Percentiles rank a stretch among this genome's conserved stretches.
Conservation (phyloP, 2,329 filamentous ascomycete genomes). For the Colletotrichum cereale region DNA sequence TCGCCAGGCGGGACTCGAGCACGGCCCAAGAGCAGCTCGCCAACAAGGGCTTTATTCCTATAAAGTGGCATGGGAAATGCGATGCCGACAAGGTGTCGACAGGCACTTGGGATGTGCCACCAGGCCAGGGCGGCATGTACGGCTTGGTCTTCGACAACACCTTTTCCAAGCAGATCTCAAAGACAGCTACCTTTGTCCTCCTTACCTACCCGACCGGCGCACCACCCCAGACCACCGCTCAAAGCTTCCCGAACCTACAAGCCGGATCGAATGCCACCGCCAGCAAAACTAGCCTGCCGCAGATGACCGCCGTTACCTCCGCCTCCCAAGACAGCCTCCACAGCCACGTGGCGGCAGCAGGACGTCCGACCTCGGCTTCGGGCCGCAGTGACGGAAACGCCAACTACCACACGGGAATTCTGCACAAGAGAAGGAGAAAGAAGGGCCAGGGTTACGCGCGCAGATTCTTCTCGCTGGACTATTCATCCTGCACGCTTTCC, state of each 20-base stretch:
- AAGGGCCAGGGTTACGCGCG: conserved; percentile 93
- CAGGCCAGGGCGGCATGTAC: conserved; percentile 89
- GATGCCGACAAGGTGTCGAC: conserved; percentile 96
- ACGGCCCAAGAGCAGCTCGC: conserved; percentile 74
- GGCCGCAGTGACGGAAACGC: conserved; percentile 63
- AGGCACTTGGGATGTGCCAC: conserved; percentile 84
- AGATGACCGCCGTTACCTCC: conserved; percentile 58
- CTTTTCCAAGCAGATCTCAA: conserved; percentile 94
- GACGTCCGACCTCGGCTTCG: conserved; percentile 63
- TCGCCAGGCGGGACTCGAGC: conserved; percentile 68
- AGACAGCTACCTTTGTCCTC: conserved; percentile 94
- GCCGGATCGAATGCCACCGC: conserved; percentile 45
- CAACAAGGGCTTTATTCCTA: conserved; percentile 75
- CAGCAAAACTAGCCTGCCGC: conserved; percentile 66
- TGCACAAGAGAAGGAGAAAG: conserved; percentile 93
- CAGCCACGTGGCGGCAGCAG: conserved; percentile 59
- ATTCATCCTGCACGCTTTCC: conserved; percentile 91
- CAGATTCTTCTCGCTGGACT: conserved; percentile 96
- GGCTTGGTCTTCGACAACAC: conserved; percentile 98
- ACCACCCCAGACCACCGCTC: conserved; percentile 79
- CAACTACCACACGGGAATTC: conserved; percentile 83
- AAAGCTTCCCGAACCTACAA: conserved; percentile 71
- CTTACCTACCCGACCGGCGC: conserved; percentile 91
- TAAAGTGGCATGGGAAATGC: conserved; percentile 93
- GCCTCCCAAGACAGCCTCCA: conserved; percentile 73